A percentile compares a stretch with the other conserved stretches of the same genome.
These are phyloP conservation scores for Lenwebbia sp. DNA, from an alignment of 345 rosid species.

Conservation along the genomic window DNA sequence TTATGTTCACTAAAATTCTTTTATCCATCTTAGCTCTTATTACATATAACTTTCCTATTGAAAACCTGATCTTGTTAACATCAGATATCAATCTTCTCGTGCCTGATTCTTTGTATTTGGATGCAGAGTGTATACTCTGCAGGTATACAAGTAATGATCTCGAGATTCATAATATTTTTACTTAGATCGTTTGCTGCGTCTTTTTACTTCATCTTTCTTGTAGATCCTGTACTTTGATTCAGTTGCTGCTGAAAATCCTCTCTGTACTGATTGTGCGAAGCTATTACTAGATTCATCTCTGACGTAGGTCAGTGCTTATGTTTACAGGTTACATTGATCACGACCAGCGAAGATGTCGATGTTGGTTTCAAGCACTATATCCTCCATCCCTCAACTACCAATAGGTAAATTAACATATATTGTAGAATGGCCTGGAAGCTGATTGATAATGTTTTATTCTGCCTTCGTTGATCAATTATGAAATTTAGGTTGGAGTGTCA, in stretches of 20 bases:
- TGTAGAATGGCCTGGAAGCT: background rate
- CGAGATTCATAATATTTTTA: background rate
- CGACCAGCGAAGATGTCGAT: background rate
- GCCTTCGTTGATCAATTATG: background rate
- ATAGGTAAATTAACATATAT: background rate
- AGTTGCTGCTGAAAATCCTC: background rate
- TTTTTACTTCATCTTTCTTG: background rate
- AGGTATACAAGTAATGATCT: background rate
- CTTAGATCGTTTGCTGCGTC: background rate
- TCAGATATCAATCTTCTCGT: background rate
- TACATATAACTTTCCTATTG: background rate
- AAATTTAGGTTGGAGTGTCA: background rate
- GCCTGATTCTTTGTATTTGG: background rate
- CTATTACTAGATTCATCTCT: background rate
- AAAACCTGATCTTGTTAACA: background rate
- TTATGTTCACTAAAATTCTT: background rate
- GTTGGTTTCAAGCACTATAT: background rate
- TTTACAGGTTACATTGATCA: background rate
- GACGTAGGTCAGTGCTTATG: background rate
- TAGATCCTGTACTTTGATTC: background rate
- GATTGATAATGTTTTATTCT: background rate
- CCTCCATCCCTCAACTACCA: slow-evolving; percentile 1
- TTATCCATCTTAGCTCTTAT: background rate
- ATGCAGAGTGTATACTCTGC: background rate
- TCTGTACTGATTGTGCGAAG: background rate